phyloP scores from a whole-genome alignment of 345 rosid genomes.

The Acer campestre region DNA sequence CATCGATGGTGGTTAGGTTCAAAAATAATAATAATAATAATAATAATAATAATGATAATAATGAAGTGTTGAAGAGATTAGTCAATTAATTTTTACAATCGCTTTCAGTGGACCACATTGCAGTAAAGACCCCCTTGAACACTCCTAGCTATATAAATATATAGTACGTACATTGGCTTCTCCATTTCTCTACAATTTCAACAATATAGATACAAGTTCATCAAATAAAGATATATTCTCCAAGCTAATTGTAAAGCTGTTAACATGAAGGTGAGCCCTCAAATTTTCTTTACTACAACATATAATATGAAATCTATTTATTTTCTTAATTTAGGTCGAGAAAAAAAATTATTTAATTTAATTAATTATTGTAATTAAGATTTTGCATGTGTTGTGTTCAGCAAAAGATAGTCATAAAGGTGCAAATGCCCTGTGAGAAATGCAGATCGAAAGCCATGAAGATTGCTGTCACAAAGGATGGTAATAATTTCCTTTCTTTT shows the following conservation, averaged over 20 bases:
- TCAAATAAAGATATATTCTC: no score
- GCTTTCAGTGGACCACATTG: not conserved
- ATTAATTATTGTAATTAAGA: not conserved
- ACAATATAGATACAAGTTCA: no score
- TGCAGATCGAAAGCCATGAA: conserved; percentile 26
- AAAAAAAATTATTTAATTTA: no score
- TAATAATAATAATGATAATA: no score
- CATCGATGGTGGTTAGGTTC: no score
- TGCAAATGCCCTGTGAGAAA: conserved; percentile 8
- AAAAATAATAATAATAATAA: no score
- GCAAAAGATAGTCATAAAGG: conserved; percentile 16
- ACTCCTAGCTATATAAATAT: no score
- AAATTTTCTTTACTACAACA: not conserved
- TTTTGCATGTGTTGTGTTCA: not conserved
- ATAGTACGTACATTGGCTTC: not conserved
- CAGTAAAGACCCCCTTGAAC: not conserved
- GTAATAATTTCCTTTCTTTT: not conserved
- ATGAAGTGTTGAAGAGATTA: no score
- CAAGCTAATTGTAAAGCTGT: not conserved
- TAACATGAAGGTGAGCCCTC: not conserved
- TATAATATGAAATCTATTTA: no score
- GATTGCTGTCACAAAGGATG: conserved; percentile 13
- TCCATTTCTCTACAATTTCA: not conserved
- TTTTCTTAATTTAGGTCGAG: no score
- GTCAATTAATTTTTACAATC: no score